A percentile compares a stretch with the other conserved stretches of the same genome.
phyloP scores from a whole-genome alignment of 1,284 basidiomycete genomes.

The Sporisorium scitamineum region DNA sequence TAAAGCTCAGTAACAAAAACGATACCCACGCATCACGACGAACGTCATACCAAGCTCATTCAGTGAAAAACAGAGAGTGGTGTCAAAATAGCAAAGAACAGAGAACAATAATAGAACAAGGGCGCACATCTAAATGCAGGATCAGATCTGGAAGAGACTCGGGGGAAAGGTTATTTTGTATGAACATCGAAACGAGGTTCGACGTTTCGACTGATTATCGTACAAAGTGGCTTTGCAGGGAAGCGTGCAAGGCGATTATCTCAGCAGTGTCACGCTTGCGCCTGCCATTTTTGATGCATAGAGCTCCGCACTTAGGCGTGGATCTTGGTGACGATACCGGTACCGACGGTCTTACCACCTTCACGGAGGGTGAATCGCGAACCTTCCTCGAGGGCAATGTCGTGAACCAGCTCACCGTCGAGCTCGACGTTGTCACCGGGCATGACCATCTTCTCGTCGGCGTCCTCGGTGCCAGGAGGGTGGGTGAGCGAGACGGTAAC shows the following conservation, averaged over 20 bases:
- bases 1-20: not conserved
- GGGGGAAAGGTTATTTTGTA: constrained; percentile 1
- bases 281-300: constrained; percentile 12
- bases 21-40: constrained; percentile 5
- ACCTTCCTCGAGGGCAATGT: constrained; percentile 91
- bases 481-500: constrained; percentile 88
- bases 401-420: constrained; percentile 84
- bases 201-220: constrained; percentile 32
- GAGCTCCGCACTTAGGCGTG: constrained; percentile 34
- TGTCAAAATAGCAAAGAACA: constrained; percentile 22
- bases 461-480: constrained; percentile 77
- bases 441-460: constrained; percentile 81
- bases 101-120: constrained; percentile 17
- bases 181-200: constrained; percentile 8
- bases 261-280: constrained; percentile 1
- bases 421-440: constrained; percentile 98
- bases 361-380: constrained; percentile 98
- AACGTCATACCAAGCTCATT: not conserved
- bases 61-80: constrained; percentile 21
- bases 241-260: not conserved
- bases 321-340: constrained; percentile 67
- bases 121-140: constrained; percentile 19
- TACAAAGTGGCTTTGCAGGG: constrained; percentile 22
- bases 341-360: constrained; percentile 83
- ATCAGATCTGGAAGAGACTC: not conserved